Percentiles rank a stretch among this genome's conserved stretches.
These are phyloP conservation scores for Saccharomycopsis synnaedendra DNA, from an alignment of 805 yeast species.

Conservation along the genomic window DNA sequence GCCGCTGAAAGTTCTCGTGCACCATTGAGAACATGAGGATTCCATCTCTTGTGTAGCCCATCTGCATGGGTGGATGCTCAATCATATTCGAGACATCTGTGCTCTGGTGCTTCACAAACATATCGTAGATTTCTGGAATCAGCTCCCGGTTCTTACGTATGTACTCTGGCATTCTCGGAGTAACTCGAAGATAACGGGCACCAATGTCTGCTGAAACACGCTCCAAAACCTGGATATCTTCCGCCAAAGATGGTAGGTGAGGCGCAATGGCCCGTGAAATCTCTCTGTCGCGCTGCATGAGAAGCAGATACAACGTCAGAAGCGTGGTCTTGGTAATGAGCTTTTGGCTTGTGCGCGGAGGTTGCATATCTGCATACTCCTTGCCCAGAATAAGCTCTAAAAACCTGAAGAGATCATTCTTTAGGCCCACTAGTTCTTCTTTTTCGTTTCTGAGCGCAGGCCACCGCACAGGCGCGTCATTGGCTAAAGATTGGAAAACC, in stretches of 20 bases:
- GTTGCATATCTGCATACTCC: neutral
- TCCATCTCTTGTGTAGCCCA: constrained; percentile 61
- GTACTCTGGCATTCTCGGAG: constrained; percentile 43
- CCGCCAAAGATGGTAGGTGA: neutral
- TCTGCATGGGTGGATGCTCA: constrained; percentile 41
- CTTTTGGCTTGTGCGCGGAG: neutral
- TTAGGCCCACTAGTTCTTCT: constrained; percentile 29
- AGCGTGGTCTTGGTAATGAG: constrained; percentile 1
- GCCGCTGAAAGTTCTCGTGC: constrained; percentile 26
- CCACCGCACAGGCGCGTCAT: constrained; percentile 65
- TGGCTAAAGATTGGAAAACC: constrained; percentile 77
- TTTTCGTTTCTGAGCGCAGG: constrained; percentile 34
- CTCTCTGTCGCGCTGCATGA: constrained; percentile 12
- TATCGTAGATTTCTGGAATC: constrained; percentile 50
- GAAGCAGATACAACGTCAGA: constrained; percentile 5
- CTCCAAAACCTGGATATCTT: constrained; percentile 5
- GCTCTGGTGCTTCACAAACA: constrained; percentile 51
- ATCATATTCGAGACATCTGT: constrained; percentile 34
- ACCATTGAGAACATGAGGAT: constrained; percentile 52
- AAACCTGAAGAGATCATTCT: constrained; percentile 4
- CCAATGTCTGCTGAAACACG: constrained; percentile 38
- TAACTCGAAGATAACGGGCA: constrained; percentile 44
- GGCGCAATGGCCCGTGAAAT: neutral
- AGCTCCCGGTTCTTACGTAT: constrained; percentile 38
- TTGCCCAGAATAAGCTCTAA: constrained; percentile 6